Conservation (phyloP, 805 yeast genomes). For the Candida odintsovae region DNA sequence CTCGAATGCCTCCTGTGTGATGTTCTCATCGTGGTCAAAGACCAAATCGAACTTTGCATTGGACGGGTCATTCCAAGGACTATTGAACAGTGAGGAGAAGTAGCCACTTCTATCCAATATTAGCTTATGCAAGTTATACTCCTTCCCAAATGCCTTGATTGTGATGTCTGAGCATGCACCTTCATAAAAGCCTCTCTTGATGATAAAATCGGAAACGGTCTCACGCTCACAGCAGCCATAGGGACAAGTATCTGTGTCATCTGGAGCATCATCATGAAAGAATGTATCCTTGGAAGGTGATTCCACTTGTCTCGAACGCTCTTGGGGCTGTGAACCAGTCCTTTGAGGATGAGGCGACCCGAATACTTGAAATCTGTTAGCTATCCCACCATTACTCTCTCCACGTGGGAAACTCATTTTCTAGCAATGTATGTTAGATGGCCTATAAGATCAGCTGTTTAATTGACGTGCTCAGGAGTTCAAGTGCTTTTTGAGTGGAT, state of each 20-base stretch:
- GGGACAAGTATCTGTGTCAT: constrained; percentile 16
- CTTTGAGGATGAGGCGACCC: neutral
- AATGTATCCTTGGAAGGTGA: constrained; percentile 6
- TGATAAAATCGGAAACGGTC: constrained; percentile 26
- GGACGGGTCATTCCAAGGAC: constrained; percentile 34
- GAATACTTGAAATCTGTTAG: no score
- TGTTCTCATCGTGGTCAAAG: constrained; percentile 36
- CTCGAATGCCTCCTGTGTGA: constrained; percentile 42
- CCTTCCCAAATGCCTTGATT: constrained; percentile 38
- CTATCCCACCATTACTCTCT: neutral
- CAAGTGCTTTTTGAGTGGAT: neutral
- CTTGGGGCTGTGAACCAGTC: neutral
- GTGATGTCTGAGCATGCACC: constrained; percentile 46
- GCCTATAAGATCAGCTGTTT: neutral
- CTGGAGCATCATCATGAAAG: neutral
- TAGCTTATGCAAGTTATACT: constrained; percentile 41
- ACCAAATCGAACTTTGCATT: constrained; percentile 23
- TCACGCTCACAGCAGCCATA: constrained; percentile 25
- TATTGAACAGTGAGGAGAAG: constrained; percentile 39
- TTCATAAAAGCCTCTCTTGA: constrained; percentile 34
- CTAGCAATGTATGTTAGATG: no score
- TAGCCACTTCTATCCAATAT: constrained; percentile 42
- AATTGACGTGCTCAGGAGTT: neutral
- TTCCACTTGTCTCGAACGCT: neutral
- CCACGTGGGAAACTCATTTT: neutral